phyloP scores from a whole-genome alignment of 2,329 filamentous ascomycete species.

The Aspergillus niger region DNA sequence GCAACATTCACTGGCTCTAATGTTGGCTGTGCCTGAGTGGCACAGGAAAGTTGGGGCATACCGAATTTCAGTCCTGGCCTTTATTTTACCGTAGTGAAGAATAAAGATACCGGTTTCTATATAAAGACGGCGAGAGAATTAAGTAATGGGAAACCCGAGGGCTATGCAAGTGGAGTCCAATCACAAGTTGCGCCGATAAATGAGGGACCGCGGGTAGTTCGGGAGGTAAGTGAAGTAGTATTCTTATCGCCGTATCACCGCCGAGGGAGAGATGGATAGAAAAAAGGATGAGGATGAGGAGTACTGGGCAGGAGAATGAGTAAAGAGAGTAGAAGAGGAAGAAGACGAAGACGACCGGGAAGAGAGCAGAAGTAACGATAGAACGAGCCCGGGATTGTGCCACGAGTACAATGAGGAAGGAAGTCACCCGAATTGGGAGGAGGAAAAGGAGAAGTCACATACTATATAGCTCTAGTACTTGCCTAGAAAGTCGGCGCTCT shows the following conservation, averaged over 20 bases:
- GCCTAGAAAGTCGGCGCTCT: neutral
- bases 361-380: neutral
- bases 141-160: neutral
- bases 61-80: constrained; percentile 3
- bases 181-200: constrained; percentile 17
- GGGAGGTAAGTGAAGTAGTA: too few species aligned
- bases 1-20: neutral
- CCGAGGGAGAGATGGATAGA: constrained; percentile 6
- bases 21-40: neutral
- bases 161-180: neutral
- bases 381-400: constrained; percentile 1
- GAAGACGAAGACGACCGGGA: neutral
- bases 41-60: constrained; percentile 5
- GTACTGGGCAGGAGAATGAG: constrained; percentile 5
- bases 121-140: neutral
- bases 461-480: neutral
- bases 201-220: constrained; percentile 17
- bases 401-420: constrained; percentile 4
- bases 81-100: neutral
- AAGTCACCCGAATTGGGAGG: neutral
- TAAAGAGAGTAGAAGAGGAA: constrained; percentile 8
- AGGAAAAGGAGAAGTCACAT: neutral
- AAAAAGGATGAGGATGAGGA: neutral
- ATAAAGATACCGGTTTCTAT: constrained; percentile 7
- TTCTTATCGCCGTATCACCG: neutral